Conservation (phyloP, 163 green algal species). For the Scenedesmus sp. region DNA sequence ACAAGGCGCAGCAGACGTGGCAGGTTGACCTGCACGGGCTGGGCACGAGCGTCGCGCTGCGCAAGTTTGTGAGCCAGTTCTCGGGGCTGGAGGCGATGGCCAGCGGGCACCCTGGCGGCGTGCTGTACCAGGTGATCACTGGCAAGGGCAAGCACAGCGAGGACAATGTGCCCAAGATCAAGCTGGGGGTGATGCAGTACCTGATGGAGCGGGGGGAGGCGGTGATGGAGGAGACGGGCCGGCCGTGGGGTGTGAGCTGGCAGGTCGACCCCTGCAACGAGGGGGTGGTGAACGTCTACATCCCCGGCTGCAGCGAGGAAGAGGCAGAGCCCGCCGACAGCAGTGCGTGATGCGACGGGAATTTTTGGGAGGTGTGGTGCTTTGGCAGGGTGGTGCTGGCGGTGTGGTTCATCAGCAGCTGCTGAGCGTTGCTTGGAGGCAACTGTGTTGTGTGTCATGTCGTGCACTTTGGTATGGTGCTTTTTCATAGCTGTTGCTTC, state of each 20-base stretch:
- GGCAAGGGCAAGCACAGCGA: constrained; percentile 52
- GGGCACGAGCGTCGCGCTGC: neutral
- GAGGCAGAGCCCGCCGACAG: neutral
- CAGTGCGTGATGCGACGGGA: neutral
- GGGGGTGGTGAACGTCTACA: constrained; percentile 23
- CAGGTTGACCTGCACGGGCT: constrained; percentile 49
- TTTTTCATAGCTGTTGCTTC: too few relatives aligned
- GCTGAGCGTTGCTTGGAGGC: too few relatives aligned
- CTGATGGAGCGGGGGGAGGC: neutral
- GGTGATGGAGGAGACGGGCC: neutral
- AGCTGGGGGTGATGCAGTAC: constrained; percentile 31
- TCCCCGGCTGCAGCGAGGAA: constrained; percentile 1
- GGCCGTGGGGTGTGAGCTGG: constrained; percentile 13
- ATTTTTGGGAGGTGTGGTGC: too few relatives aligned
- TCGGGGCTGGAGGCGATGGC: neutral
- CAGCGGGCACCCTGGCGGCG: constrained; percentile 4
- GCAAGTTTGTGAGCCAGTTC: constrained; percentile 24
- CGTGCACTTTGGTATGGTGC: too few relatives aligned
- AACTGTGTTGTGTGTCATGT: too few relatives aligned
- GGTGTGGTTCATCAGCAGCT: neutral
- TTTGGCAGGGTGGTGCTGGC: neutral
- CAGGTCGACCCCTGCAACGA: constrained; percentile 43
- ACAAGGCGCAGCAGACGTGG: constrained; percentile 8
- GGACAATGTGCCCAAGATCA: constrained; percentile 27
- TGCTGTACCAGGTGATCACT: constrained; percentile 32